Evolutionary conservation across 2,329 filamentous ascomycete genomes (phyloP).

Genomic region (Penicillium brasilianum): DNA sequence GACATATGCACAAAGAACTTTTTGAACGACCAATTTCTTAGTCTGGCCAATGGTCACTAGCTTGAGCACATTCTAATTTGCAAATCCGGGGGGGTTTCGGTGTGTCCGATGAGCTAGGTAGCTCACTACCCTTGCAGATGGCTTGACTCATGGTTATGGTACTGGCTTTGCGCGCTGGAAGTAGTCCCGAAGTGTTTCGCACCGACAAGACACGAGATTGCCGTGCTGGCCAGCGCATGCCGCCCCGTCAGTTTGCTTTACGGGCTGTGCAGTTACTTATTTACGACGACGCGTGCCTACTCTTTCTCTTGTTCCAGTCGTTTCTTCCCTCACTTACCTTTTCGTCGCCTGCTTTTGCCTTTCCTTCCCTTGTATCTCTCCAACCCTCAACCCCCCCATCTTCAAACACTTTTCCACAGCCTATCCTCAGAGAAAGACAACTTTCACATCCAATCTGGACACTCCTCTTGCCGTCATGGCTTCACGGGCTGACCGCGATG

Average conservation of each 20-base stretch:
- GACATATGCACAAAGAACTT: not conserved
- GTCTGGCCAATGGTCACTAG: not conserved
- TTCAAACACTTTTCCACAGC: not conserved
- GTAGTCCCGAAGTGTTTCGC: not conserved
- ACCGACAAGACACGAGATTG: not conserved
- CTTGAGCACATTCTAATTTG: not conserved
- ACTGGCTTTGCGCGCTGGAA: not conserved
- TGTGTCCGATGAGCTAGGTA: not conserved
- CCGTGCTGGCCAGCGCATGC: not conserved
- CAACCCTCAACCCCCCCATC: not conserved
- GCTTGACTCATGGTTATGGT: not conserved
- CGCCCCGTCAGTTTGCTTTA: not conserved
- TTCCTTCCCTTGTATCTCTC: not conserved
- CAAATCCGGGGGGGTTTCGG: not conserved
- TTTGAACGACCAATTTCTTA: not conserved
- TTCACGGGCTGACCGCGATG: not conserved
- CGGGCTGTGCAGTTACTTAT: not conserved
- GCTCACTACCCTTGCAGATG: constrained; percentile 1
- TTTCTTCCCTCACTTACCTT: not conserved
- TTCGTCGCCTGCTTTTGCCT: not conserved
- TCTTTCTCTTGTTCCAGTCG: not conserved
- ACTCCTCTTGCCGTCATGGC: constrained; percentile 7
- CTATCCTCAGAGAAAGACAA: not conserved
- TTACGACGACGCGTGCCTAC: not conserved
- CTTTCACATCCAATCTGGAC: not conserved